A percentile compares a stretch with the other conserved stretches of the same genome.
phyloP scores from a whole-genome alignment of 768 basidiomycete genomes.

The Lentinula sp. region DNA sequence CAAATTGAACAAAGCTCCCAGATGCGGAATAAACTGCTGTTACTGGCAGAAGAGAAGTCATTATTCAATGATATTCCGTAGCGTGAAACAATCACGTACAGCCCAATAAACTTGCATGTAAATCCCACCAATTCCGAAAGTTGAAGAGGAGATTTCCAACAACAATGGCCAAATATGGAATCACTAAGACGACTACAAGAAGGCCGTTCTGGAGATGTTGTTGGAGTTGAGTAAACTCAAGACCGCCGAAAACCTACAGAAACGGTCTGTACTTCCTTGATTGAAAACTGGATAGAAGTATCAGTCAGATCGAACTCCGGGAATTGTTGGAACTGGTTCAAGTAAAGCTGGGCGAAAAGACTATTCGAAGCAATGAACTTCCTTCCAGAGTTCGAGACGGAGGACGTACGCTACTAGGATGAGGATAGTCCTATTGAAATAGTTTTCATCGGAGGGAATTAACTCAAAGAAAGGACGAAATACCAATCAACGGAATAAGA shows the following conservation, averaged over 20 bases:
- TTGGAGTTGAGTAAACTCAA: not conserved
- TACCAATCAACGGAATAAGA: slow-evolving; percentile 3
- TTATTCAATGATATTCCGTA: not conserved
- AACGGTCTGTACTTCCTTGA: slow-evolving; percentile 7
- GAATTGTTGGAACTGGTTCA: slow-evolving; percentile 17
- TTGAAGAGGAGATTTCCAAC: slow-evolving; percentile 14
- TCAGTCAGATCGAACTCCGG: slow-evolving; percentile 16
- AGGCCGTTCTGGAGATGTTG: not conserved
- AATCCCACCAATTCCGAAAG: slow-evolving; percentile 16
- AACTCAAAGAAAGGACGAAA: not conserved
- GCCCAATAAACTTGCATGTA: slow-evolving; percentile 16
- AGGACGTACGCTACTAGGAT: slow-evolving; percentile 2
- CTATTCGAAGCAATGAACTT: not conserved
- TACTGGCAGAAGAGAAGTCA: slow-evolving; percentile 9
- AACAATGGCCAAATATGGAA: slow-evolving; percentile 12
- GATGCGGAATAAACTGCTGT: slow-evolving; percentile 10
- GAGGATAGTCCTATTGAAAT: not conserved
- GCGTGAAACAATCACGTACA: slow-evolving; percentile 7
- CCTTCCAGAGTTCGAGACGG: not conserved
- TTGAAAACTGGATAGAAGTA: slow-evolving; percentile 14
- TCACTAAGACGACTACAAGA: not conserved
- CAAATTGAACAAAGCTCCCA: slow-evolving; percentile 13
- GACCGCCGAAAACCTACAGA: not conserved
- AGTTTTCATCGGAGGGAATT: not conserved
- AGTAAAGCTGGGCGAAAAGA: slow-evolving; percentile 16